Conservation (phyloP, 192 early-diverging fungal genomes). For the Gigaspora rosea region DNA sequence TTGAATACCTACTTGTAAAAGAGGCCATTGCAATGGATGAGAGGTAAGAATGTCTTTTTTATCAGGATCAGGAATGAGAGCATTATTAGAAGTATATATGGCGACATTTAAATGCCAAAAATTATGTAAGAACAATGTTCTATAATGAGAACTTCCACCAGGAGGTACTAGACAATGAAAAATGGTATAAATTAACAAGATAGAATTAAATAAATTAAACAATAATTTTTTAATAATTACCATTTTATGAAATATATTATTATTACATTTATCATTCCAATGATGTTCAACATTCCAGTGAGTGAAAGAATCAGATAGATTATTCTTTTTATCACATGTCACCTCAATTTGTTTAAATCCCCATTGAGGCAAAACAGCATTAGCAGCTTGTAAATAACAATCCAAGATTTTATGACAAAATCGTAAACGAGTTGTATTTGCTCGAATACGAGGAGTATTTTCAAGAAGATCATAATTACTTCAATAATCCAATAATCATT, state of each 20-base stretch:
- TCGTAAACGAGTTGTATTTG: slow-evolving; percentile 77
- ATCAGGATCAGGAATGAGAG: slow-evolving; percentile 87
- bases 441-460: slow-evolving; percentile 55
- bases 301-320: slow-evolving; percentile 60
- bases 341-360: slow-evolving; percentile 95
- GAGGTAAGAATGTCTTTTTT: slow-evolving; percentile 86
- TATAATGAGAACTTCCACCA: slow-evolving; percentile 63
- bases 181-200: neutral
- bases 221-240: neutral
- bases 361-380: slow-evolving; percentile 90
- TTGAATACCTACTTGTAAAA: slow-evolving; percentile 80
- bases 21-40: slow-evolving; percentile 85
- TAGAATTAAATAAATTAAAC: slow-evolving; percentile 9
- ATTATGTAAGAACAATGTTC: slow-evolving; percentile 77
- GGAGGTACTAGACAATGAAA: slow-evolving; percentile 64
- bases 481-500: slow-evolving; percentile 95
- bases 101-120: slow-evolving; percentile 90
- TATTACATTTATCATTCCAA: slow-evolving; percentile 69
- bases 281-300: slow-evolving; percentile 96
- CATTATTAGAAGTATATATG: slow-evolving; percentile 98
- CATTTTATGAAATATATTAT: neutral
- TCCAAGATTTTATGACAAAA: slow-evolving; percentile 69
- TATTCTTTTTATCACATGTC: slow-evolving; percentile 74
- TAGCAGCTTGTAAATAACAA: slow-evolving; percentile 77
- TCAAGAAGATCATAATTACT: slow-evolving; percentile 65